These are phyloP conservation scores for Casuarina equisetifolia DNA, from an alignment of 306 rosid species.

Conservation along the genomic window DNA sequence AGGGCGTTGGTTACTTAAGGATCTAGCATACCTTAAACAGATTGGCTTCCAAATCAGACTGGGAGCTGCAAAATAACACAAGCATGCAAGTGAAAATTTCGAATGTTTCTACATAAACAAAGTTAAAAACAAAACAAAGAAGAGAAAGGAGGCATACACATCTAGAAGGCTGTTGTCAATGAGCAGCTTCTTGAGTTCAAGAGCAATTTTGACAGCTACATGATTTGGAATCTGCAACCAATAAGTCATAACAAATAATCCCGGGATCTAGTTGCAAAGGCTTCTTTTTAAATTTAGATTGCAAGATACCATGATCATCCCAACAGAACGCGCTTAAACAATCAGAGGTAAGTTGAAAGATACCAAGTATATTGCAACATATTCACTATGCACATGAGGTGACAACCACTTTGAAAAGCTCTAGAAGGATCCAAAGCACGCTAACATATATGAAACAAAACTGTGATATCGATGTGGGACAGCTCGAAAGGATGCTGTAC, in stretches of 20 bases:
- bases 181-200: slow-evolving; percentile 90
- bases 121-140: neutral
- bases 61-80: slow-evolving; percentile 62
- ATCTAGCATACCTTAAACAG: slow-evolving; percentile 79
- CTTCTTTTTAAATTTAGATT: neutral
- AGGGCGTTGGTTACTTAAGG: neutral
- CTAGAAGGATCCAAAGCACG: neutral
- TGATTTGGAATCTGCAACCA: slow-evolving; percentile 92
- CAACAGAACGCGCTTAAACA: neutral
- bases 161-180: slow-evolving; percentile 94
- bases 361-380: neutral
- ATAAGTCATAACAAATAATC: slow-evolving; percentile 24
- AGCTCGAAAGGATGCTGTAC: neutral
- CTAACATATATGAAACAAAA: neutral
- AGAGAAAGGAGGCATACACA: slow-evolving; percentile 55
- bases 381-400: neutral
- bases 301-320: neutral
- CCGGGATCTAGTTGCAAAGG: neutral
- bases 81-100: slow-evolving; percentile 5
- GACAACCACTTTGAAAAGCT: neutral
- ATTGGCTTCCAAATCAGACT: slow-evolving; percentile 84
- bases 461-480: neutral
- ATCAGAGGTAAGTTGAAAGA: neutral
- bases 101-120: slow-evolving; percentile 14
- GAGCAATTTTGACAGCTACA: slow-evolving; percentile 87